Base-by-base conservation (phyloP, 2,329 filamentous ascomycete genomes). In the Penicillium expansum region DNA sequence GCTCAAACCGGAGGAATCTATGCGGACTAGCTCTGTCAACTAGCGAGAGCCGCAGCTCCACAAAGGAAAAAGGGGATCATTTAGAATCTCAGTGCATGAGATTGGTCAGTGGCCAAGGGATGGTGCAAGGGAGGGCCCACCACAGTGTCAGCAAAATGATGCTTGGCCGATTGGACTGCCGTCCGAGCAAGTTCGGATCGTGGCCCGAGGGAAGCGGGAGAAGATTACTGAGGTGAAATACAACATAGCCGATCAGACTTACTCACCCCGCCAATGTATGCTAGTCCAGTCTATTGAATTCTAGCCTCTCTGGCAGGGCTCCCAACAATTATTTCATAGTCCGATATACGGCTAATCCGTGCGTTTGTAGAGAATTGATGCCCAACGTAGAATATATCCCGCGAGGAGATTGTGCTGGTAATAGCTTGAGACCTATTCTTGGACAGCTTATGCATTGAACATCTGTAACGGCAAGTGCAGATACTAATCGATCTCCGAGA, bases 151-250 rank as follows among this genome's bases (percentile, higher is more conserved):
- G 35, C 37, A 20, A n/a, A 41, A 37, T 56, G 35, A 37, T 43
- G 44, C 24, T 27, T 3, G 27, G 49, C 41, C 50, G 56, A 55
- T 51, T 59, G 56, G 53, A 42, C 30, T 43, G 38, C 47, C 48
- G 39, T 45, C 27, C 56, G 37, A 33, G 52, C 32, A 52, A 38
- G 35, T 54, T 61, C 55, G 59, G 64, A 48, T 60, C 24, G 10
- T 35, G 39, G 33, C 20, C 57, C 60, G 58, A 60, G 16, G 51
- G 62, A 54, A 55, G 50, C 59, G 62, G 61, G 30, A 58, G 56
- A 63, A 61, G 47, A 60, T 61, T 61, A 57, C 35, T 35, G 52
- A 60, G 63, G 18, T 44, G 38, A 59, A 43, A 64, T n/a, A n/a
- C n/a, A n/a, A n/a, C n/a, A n/a, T 62, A 65, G 60, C 62, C 63